phyloP scores from a whole-genome alignment of 805 yeast species.

The Candida corydali region DNA sequence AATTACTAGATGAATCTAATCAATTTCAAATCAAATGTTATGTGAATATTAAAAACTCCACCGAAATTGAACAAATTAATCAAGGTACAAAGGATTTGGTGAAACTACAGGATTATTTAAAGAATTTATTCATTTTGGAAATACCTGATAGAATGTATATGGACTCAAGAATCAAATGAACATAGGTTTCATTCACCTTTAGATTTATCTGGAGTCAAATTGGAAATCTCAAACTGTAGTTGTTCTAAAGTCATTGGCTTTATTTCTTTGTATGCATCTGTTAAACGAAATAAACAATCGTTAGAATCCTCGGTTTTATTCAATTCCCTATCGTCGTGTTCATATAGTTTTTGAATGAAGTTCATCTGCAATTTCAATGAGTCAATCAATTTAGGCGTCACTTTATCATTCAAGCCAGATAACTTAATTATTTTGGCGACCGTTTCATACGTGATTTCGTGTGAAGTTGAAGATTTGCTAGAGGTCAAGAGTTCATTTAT shows the following conservation, averaged over 20 bases:
- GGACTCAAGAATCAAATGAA: conserved; percentile 60
- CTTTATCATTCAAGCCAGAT: conserved; percentile 24
- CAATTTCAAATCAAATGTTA: conserved; percentile 59
- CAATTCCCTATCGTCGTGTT: conserved; percentile 10
- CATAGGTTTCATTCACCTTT: conserved; percentile 20
- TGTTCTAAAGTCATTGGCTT: conserved; percentile 19
- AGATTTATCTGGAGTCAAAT: conserved; percentile 11
- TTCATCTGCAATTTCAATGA: conserved; percentile 34
- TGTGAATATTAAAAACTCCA: conserved; percentile 65
- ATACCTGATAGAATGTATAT: conserved; percentile 76
- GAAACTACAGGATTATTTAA: conserved; percentile 58
- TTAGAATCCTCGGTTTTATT: conserved; percentile 8
- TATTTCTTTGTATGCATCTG: conserved; percentile 26
- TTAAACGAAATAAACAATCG: conserved; percentile 28
- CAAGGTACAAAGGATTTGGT: conserved; percentile 62
- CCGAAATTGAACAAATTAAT: conserved; percentile 70
- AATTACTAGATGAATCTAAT: conserved; percentile 48
- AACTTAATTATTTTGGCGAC: conserved; percentile 24
- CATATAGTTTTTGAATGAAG: conserved; percentile 30
- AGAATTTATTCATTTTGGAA: conserved; percentile 62
- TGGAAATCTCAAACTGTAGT: conserved; percentile 13
- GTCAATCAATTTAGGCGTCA: conserved; percentile 12
- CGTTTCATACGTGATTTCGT: conserved; percentile 11
- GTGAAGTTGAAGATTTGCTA: neutral
- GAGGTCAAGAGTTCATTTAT: conserved; percentile 13